Evolutionary conservation across 208 protist genomes (phyloP), one percentile per base, ranked within the genome.

Genomic region (Willaertia magna): DNA sequence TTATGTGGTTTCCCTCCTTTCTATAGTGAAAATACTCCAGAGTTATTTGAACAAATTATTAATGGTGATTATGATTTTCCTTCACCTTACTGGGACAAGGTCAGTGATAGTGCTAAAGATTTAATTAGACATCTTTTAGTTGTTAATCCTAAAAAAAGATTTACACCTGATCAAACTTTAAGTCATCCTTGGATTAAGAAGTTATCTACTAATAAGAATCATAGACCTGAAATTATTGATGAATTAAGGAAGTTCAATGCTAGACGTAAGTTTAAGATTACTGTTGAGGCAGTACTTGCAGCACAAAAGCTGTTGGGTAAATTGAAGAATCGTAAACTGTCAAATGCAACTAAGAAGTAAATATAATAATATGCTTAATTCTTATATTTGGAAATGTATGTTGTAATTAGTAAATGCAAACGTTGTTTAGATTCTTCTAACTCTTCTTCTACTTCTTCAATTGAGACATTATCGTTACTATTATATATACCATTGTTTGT

Each of bases 1-100:
- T 90, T 90, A 87, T 93, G 91, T 74, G 93, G 93, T 6, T 90
- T 90, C 44, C 87, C 83, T 55, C 88, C 88, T 39, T 90, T 90
- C 44, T 90, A 89, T 87, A 74, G 86, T 26, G 88, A 90, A 20
- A 91, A 88, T 39, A 90, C 85, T 48, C 85, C 88, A 55, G 88
- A 78, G 34, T 55, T 90, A 47, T 90, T 90, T 40, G 47, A 81
- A 40, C 55, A 78, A 67, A 90, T 90, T 83, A 90, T 85, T 26
- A 87, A 52, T 47, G 88, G 88, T 2, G 49, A 74, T 52, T 90
- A 89, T 83, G 84, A 82, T 48, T 90, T 91, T 39, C 87, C 88
- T 39, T 87, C 85, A 26, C 88, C 84, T 34, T 90, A 90, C 88
- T 90, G 87, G 87, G 88, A 90, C 83, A 86, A 59, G 48, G 88